phyloP scores from a whole-genome alignment of 352 stramenopile genomes.

The Globisporangium barbulae region DNA sequence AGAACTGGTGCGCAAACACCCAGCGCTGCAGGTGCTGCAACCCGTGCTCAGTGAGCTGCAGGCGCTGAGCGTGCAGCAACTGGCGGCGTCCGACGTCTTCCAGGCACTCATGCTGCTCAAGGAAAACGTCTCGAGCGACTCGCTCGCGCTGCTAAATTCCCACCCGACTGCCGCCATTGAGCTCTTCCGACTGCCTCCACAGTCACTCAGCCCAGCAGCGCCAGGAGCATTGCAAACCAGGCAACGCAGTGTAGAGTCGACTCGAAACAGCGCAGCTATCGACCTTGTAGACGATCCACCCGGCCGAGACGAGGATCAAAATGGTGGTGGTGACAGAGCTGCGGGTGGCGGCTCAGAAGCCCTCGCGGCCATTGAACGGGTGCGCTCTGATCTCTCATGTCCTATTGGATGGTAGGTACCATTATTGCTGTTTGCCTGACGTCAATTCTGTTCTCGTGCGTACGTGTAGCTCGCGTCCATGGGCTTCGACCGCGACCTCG shows the following conservation, averaged over 20 bases:
- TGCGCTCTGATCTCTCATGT: constrained; percentile 15
- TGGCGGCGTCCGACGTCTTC: constrained; percentile 34
- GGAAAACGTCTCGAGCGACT: constrained; percentile 33
- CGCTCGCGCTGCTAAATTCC: constrained; percentile 40
- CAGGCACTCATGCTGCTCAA: constrained; percentile 50
- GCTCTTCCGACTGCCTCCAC: constrained; percentile 23
- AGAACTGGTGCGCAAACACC: constrained; percentile 13
- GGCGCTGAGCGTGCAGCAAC: constrained; percentile 1
- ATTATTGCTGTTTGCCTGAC: not conserved
- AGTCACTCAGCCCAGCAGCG: not conserved
- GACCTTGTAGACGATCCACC: constrained; percentile 11
- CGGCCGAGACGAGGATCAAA: not conserved
- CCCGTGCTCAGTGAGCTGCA: constrained; percentile 27
- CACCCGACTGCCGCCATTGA: constrained; percentile 37
- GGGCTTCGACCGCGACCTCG: constrained; percentile 55
- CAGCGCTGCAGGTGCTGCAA: constrained; percentile 18
- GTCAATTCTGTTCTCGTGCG: not conserved
- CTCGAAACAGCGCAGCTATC: no score
- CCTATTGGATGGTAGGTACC: not conserved
- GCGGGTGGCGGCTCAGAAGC: constrained; percentile 9
- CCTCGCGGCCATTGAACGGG: constrained; percentile 28
- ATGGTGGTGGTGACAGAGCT: constrained; percentile 3
- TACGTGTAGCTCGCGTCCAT: constrained; percentile 52
- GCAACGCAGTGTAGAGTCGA: no score
- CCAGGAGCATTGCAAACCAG: no score